Percentiles rank a stretch among this genome's conserved stretches.
Evolutionary conservation across 2,329 filamentous ascomycete genomes (phyloP).

Genomic region (Pezicula rhizophila): DNA sequence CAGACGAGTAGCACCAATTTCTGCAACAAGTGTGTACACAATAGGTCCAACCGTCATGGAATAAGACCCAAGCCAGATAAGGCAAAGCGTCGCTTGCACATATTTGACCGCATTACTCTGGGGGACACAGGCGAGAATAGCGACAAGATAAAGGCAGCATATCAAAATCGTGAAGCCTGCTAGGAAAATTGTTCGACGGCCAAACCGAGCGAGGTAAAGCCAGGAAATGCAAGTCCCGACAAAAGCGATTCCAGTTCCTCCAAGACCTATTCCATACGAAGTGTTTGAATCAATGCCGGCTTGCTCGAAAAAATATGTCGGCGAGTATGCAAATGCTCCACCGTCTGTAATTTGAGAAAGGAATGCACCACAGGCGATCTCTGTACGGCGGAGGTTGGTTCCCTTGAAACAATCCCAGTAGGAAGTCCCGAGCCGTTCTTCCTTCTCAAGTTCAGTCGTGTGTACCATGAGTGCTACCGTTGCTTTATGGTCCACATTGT

Average conservation of each 20-base stretch:
- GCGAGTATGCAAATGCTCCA: constrained; percentile 57
- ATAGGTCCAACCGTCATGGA: constrained; percentile 32
- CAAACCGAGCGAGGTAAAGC: constrained; percentile 37
- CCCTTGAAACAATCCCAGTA: constrained; percentile 43
- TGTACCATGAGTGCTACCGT: constrained; percentile 45
- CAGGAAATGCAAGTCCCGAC: constrained; percentile 44
- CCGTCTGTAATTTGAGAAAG: constrained; percentile 55
- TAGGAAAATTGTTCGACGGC: constrained; percentile 39
- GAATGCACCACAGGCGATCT: constrained; percentile 47
- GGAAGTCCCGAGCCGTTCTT: constrained; percentile 30
- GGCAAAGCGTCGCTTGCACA: constrained; percentile 11
- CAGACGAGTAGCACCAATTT: constrained; percentile 31
- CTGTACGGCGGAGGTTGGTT: constrained; percentile 40
- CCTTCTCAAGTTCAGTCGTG: constrained; percentile 44
- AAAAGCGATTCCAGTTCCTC: constrained; percentile 33
- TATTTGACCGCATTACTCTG: constrained; percentile 21
- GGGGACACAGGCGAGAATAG: constrained; percentile 37
- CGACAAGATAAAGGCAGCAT: constrained; percentile 38
- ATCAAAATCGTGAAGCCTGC: constrained; percentile 37
- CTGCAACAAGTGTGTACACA: constrained; percentile 32
- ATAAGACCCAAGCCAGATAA: constrained; percentile 27
- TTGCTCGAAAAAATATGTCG: constrained; percentile 52
- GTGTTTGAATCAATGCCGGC: constrained; percentile 41
- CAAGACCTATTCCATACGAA: constrained; percentile 36
- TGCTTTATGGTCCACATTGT: constrained; percentile 32